Conservation (phyloP, 805 yeast species). For the Candida odintsovae region DNA sequence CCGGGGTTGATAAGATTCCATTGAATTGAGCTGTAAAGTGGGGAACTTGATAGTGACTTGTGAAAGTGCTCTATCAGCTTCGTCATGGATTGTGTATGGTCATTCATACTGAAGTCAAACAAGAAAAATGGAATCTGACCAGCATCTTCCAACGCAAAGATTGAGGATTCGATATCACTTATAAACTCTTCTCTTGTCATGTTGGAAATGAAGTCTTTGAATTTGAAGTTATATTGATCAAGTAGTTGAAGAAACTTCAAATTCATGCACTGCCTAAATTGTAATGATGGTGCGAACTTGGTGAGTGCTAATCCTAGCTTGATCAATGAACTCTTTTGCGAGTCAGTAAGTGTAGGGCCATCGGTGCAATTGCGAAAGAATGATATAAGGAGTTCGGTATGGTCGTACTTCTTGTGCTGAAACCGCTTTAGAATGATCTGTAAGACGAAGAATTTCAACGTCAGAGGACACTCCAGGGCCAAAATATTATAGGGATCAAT, state of each 20-base stretch:
- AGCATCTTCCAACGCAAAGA: constrained; percentile 1
- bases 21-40: constrained; percentile 4
- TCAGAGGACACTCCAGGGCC: not conserved
- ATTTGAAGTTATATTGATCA: constrained; percentile 9
- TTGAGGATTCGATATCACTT: constrained; percentile 2
- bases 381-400: constrained; percentile 1
- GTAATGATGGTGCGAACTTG: constrained; percentile 10
- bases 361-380: constrained; percentile 9
- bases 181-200: constrained; percentile 6
- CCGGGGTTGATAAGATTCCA: constrained; percentile 15
- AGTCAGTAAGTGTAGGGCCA: constrained; percentile 1
- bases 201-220: constrained; percentile 17
- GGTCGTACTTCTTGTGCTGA: constrained; percentile 10
- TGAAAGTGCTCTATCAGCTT: constrained; percentile 2
- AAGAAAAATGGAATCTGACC: constrained; percentile 13
- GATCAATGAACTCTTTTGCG: constrained; percentile 11
- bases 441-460: constrained; percentile 16
- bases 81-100: constrained; percentile 7
- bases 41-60: not conserved
- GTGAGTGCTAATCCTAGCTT: constrained; percentile 18
- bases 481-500: constrained; percentile 1
- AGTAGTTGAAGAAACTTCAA: constrained; percentile 18
- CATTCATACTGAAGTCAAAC: constrained; percentile 7
- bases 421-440: constrained; percentile 19
- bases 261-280: constrained; percentile 17